A percentile compares a stretch with the other conserved stretches of the same genome.
Conservation (phyloP, 75 land plant species). For the Larix kaempferi region DNA sequence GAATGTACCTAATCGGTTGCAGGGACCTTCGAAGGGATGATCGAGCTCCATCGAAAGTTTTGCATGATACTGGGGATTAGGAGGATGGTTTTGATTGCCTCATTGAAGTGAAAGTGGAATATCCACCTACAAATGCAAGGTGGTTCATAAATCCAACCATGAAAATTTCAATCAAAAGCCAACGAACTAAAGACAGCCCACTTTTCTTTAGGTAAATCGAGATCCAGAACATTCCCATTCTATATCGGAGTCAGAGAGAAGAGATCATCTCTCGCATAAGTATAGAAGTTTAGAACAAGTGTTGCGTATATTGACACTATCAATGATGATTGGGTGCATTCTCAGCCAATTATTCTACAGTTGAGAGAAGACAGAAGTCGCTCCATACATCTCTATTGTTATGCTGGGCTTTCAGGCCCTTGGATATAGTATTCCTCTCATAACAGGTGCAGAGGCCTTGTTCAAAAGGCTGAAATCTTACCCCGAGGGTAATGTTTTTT, state of each 20-base stretch:
- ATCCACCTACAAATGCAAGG: constrained; percentile 60
- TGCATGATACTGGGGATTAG: constrained; percentile 43
- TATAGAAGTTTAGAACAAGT: constrained; percentile 47
- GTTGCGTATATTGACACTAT: constrained; percentile 46
- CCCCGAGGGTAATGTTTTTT: constrained; percentile 1
- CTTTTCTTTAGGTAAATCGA: constrained; percentile 37
- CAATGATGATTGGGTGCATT: constrained; percentile 51
- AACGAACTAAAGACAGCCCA: constrained; percentile 44
- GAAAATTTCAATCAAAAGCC: constrained; percentile 40
- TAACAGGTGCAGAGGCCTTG: constrained; percentile 68
- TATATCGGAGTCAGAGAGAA: constrained; percentile 51
- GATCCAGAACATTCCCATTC: constrained; percentile 54
- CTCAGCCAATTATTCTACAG: constrained; percentile 51
- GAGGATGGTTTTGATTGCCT: constrained; percentile 64
- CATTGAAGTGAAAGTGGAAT: constrained; percentile 45
- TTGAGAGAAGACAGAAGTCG: constrained; percentile 27
- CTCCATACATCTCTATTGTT: constrained; percentile 62
- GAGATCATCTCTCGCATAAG: constrained; percentile 61
- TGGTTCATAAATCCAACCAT: constrained; percentile 63
- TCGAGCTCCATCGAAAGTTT: constrained; percentile 25
- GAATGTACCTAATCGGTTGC: constrained; percentile 64
- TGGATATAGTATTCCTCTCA: constrained; percentile 69
- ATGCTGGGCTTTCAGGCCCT: constrained; percentile 74
- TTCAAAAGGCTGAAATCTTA: constrained; percentile 25
- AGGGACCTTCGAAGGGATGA: constrained; percentile 22